These are phyloP conservation scores for Postia placenta DNA, from an alignment of 768 basidiomycete genomes.

Conservation along the genomic window DNA sequence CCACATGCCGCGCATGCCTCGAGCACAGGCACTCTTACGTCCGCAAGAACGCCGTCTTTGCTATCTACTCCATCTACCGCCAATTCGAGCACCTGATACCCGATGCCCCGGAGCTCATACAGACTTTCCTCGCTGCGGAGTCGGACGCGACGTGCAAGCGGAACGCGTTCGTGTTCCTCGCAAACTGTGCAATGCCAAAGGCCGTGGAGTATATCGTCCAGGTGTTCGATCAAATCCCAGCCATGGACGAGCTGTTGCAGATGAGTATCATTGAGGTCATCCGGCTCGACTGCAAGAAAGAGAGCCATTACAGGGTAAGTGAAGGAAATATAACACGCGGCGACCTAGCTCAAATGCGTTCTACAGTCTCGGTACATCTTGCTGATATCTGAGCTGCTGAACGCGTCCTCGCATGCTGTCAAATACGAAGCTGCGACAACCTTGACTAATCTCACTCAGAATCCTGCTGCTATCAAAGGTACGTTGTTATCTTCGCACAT, in stretches of 20 bases:
- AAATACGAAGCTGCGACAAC: conserved; percentile 98
- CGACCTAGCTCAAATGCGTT: not conserved
- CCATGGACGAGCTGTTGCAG: conserved; percentile 89
- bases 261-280: conserved; percentile 95
- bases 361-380: conserved; percentile 87
- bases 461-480: conserved; percentile 96
- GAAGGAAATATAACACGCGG: not conserved
- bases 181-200: conserved; percentile 78
- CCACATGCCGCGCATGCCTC: conserved; percentile 87
- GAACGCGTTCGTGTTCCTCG: conserved; percentile 94
- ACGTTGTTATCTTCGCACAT: conserved; percentile 5
- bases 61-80: conserved; percentile 90
- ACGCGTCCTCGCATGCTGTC: conserved; percentile 85
- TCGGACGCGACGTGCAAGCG: conserved; percentile 94
- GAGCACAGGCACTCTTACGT: conserved; percentile 98
- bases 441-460: conserved; percentile 89
- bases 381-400: conserved; percentile 87
- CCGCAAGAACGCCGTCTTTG: conserved; percentile 97
- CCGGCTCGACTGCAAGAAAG: conserved; percentile 79
- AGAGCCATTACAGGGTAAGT: conserved; percentile 76
- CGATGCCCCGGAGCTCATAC: conserved; percentile 92
- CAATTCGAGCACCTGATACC: conserved; percentile 93
- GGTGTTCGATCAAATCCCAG: conserved; percentile 76
- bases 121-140: conserved; percentile 94
- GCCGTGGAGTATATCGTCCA: conserved; percentile 89